Evolutionary conservation across 2,329 filamentous ascomycete species (phyloP).

Genomic region (Nectriaceae sp.): DNA sequence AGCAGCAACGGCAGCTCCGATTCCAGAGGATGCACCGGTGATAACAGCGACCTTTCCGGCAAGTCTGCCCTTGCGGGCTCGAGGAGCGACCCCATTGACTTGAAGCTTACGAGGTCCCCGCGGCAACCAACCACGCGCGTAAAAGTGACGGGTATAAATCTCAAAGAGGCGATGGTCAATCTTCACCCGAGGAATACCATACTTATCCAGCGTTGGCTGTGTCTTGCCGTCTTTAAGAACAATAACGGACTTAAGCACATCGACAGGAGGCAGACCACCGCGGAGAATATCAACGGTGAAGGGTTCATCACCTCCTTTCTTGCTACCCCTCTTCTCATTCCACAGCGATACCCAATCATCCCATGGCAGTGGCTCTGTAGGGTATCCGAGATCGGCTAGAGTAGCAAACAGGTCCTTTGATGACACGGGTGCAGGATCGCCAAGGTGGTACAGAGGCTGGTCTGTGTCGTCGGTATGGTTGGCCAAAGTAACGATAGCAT

Average conservation of each 20-base stretch:
- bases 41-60: conserved; percentile 72
- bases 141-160: conserved; percentile 80
- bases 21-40: conserved; percentile 79
- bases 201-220: conserved; percentile 54
- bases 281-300: conserved; percentile 80
- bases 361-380: conserved; percentile 66
- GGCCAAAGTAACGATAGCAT: conserved; percentile 69
- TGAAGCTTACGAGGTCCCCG: conserved; percentile 56
- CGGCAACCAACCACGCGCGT: conserved; percentile 75
- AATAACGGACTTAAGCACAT: conserved; percentile 70
- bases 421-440: conserved; percentile 70
- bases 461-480: conserved; percentile 62
- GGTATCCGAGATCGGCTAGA: conserved; percentile 68
- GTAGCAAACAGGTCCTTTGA: conserved; percentile 66
- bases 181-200: conserved; percentile 63
- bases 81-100: conserved; percentile 25
- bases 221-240: conserved; percentile 74
- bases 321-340: conserved; percentile 67
- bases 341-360: conserved; percentile 75
- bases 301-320: conserved; percentile 67
- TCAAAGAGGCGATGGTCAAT: conserved; percentile 71
- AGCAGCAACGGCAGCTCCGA: conserved; percentile 72
- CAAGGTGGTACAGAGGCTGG: conserved; percentile 72
- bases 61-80: conserved; percentile 55
- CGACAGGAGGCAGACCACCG: conserved; percentile 76